Evolutionary conservation across 495 filamentous ascomycete species (phyloP), one percentile per base, ranked within the genome.

Genomic region (Cladorrhinum samala): DNA sequence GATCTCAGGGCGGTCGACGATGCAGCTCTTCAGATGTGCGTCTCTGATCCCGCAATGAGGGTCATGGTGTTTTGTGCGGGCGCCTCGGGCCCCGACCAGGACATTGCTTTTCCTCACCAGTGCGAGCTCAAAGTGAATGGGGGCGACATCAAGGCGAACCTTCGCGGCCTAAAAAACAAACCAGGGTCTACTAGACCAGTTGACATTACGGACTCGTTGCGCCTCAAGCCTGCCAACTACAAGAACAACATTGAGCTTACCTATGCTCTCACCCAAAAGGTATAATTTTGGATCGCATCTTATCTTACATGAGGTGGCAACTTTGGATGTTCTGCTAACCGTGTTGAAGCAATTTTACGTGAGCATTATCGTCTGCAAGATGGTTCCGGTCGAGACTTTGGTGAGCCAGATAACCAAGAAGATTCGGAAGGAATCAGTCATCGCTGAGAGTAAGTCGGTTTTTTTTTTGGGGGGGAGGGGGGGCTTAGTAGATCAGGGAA

Each of bases 151-250:
- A 94, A 93, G 61, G 82, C 85, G 11, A 97, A 96, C 62, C 77
- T 93, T 45, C 86, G 91, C 53, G 93, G 93, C 2, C 70, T 98
- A 48, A 98, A 98, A 67, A 95, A 95, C 65, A 92, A 91, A 62
- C 87, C 93, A 8, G 93, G 93, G 20, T 92, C 93, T 24, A 96
- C 93, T 25, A 81, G 87, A 49, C 93, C 93, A 6, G 91, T 87
- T 16, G 93, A 98, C 69, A 85, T 98, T 40, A 97, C 93, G 13
- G 73, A 75, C 54, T 77, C 81, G 54, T 70, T 95, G 18, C 86
- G 89, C 18, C 80, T 85, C 33, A 83, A 79, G 49, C 72, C 69
- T 2, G 51, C 80, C 13, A 75, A 76, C 27, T 94, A 91, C 61
- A 66, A 72, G 7, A 97, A 98, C 63, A 80, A 74, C 27, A 71